Percentiles rank a stretch among this genome's conserved stretches.
These are phyloP conservation scores for Geotrichum klebahnii DNA, from an alignment of 1,139 yeast genomes.

Conservation along the genomic window DNA sequence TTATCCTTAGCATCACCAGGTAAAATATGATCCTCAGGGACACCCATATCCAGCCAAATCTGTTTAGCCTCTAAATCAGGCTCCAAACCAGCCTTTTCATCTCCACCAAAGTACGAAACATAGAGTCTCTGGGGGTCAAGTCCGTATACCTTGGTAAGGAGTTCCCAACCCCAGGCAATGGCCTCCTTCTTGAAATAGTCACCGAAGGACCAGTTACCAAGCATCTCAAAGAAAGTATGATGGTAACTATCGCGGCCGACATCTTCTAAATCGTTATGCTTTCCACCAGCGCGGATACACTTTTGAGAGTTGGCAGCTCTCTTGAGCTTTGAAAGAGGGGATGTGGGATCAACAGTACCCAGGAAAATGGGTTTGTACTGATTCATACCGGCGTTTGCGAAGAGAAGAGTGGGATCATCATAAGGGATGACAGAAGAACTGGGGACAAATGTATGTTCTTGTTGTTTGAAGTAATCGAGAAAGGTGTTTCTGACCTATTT, in stretches of 20 bases:
- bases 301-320: conserved; percentile 95
- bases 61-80: conserved; percentile 93
- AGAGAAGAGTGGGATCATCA: conserved; percentile 92
- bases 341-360: conserved; percentile 94
- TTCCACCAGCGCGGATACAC: conserved; percentile 99
- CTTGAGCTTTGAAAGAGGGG: conserved; percentile 76
- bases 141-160: conserved; percentile 78
- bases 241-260: conserved; percentile 97
- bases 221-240: conserved; percentile 97
- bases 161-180: conserved; percentile 81
- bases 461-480: conserved; percentile 67
- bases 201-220: conserved; percentile 99
- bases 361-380: conserved; percentile 95
- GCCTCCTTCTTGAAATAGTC: conserved; percentile 97
- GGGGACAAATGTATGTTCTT: conserved; percentile 75
- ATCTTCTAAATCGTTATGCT: conserved; percentile 96
- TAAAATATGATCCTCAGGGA: conserved; percentile 82
- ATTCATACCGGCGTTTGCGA: conserved; percentile 98
- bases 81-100: conserved; percentile 70
- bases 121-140: conserved; percentile 74
- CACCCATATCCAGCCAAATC: conserved; percentile 83
- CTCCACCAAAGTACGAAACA: conserved; percentile 96
- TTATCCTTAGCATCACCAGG: conserved; percentile 90
- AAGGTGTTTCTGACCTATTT: conserved; percentile 84
- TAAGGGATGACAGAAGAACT: conserved; percentile 95